Evolutionary conservation across 192 early-diverging fungal genomes (phyloP).

Genomic region (Coemansia sp.): DNA sequence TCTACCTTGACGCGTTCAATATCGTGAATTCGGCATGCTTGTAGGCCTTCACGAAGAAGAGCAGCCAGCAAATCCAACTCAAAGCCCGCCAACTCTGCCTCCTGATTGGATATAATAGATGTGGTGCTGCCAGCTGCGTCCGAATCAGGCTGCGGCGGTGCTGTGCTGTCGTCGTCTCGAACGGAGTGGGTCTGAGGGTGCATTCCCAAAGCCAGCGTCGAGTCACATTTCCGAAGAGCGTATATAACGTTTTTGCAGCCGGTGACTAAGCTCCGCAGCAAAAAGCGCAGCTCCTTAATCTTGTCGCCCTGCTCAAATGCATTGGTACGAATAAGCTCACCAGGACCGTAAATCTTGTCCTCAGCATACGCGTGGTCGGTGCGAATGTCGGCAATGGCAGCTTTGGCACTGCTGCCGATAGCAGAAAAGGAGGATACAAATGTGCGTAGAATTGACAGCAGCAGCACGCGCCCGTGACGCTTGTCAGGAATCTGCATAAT

Average conservation of each 20-base stretch:
- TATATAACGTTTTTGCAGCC: conserved; percentile 82
- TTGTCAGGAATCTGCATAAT: conserved; percentile 71
- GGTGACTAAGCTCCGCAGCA: conserved; percentile 88
- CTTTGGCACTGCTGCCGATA: conserved; percentile 36
- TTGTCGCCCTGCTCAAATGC: conserved; percentile 50
- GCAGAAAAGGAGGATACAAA: conserved; percentile 62
- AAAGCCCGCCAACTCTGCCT: conserved; percentile 45
- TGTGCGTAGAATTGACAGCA: conserved; percentile 82
- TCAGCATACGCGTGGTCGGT: conserved; percentile 25
- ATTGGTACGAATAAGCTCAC: conserved; percentile 49
- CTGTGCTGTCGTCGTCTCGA: conserved; percentile 8
- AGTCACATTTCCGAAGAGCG: conserved; percentile 73
- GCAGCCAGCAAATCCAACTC: conserved; percentile 47
- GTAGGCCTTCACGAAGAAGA: conserved; percentile 50
- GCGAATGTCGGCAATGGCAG: conserved; percentile 31
- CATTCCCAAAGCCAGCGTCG: conserved; percentile 51
- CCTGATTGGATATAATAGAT: conserved; percentile 26
- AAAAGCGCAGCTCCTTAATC: conserved; percentile 71
- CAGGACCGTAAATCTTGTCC: conserved; percentile 38
- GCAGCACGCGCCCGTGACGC: conserved; percentile 63
- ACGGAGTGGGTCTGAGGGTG: conserved; percentile 8
- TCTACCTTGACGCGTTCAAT: conserved; percentile 31
- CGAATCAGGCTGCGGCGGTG: neutral
- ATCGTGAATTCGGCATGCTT: conserved; percentile 52
- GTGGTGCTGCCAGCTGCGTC: neutral